phyloP scores from a whole-genome alignment of 2,329 filamentous ascomycete genomes.

The Penicillium decumbens region DNA sequence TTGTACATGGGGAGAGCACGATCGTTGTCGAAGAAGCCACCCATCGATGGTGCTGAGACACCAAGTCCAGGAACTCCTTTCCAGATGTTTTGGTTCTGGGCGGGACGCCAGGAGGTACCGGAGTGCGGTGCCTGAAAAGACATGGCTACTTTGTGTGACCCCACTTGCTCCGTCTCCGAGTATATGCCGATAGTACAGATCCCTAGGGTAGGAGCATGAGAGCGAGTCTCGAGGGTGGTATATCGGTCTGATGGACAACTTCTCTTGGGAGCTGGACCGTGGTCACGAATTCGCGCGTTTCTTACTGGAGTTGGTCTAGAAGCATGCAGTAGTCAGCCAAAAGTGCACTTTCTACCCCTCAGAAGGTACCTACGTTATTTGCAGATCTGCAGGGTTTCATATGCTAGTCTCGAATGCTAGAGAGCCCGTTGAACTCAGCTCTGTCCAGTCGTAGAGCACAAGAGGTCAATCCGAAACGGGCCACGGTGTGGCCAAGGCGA shows the following conservation, averaged over 20 bases:
- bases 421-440: not conserved
- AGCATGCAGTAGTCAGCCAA: not conserved
- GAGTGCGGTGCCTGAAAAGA: slow-evolving; percentile 61
- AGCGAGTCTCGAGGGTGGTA: not conserved
- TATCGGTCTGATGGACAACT: not conserved
- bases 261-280: not conserved
- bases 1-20: slow-evolving; percentile 90
- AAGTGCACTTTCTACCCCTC: not conserved
- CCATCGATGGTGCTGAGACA: slow-evolving; percentile 55
- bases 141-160: slow-evolving; percentile 24
- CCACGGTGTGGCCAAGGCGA: slow-evolving; percentile 5
- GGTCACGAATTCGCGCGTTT: not conserved
- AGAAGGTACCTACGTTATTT: not conserved
- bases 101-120: slow-evolving; percentile 63
- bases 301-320: not conserved
- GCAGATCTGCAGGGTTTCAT: not conserved
- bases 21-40: slow-evolving; percentile 59
- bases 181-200: slow-evolving; percentile 7
- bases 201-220: slow-evolving; percentile 13
- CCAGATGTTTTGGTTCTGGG: slow-evolving; percentile 40
- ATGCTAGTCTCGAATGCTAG: not conserved
- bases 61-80: slow-evolving; percentile 41
- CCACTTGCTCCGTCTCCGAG: slow-evolving; percentile 1
- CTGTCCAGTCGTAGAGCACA: not conserved
- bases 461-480: slow-evolving; percentile 4